These are phyloP conservation scores for Catharanthus roseus DNA, from an alignment of 257 asterid genomes.

Conservation along the genomic window DNA sequence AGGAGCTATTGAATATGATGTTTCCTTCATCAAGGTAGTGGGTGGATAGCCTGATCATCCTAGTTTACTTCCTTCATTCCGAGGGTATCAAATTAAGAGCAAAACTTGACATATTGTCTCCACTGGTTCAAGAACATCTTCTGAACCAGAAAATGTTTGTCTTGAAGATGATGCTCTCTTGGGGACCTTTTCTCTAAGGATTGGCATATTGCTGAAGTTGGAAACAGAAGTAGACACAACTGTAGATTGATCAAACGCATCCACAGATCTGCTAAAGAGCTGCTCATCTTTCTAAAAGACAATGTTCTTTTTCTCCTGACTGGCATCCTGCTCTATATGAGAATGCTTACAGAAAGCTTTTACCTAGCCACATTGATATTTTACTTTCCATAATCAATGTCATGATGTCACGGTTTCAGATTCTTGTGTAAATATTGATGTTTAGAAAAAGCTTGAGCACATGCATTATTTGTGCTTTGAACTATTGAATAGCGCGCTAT, in stretches of 20 bases:
- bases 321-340: slow-evolving; percentile 57
- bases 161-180: slow-evolving; percentile 94
- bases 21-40: slow-evolving; percentile 66
- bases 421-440: slow-evolving; percentile 33
- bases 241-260: slow-evolving; percentile 79
- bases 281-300: slow-evolving; percentile 58
- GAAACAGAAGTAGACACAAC: no score
- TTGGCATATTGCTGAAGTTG: no score
- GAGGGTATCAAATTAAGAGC: slow-evolving; percentile 82
- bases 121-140: slow-evolving; percentile 55
- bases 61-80: slow-evolving; percentile 60
- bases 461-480: slow-evolving; percentile 66
- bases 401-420: slow-evolving; percentile 51
- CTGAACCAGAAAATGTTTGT: slow-evolving; percentile 71
- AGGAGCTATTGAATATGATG: slow-evolving; percentile 60
- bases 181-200: slow-evolving; percentile 99
- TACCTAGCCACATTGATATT: slow-evolving; percentile 49
- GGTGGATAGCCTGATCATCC: slow-evolving; percentile 76
- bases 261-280: slow-evolving; percentile 71
- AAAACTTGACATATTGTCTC: slow-evolving; percentile 62
- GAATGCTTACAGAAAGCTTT: slow-evolving; percentile 57
- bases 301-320: slow-evolving; percentile 64
- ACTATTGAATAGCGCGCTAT: slow-evolving; percentile 59
- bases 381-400: slow-evolving; percentile 58
- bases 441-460: slow-evolving; percentile 54